Evolutionary conservation across 495 filamentous ascomycete species (phyloP).

Genomic region (Aspergillus bertholletiae): DNA sequence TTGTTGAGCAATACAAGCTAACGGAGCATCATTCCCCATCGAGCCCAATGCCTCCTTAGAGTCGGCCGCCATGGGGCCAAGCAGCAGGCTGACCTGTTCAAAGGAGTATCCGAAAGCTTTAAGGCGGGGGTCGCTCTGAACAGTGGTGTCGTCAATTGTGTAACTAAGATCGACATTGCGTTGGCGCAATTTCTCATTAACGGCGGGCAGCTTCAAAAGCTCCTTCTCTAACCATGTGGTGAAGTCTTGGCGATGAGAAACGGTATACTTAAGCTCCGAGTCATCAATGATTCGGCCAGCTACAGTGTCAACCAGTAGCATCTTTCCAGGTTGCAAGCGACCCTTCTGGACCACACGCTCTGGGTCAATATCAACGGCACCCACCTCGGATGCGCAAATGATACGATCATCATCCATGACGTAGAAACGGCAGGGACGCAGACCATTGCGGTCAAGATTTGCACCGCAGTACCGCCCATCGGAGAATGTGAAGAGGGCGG

Average conservation of each 20-base stretch:
- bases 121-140: slow-evolving; percentile 84
- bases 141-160: slow-evolving; percentile 63
- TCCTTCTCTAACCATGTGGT: slow-evolving; percentile 83
- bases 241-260: slow-evolving; percentile 84
- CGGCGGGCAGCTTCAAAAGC: slow-evolving; percentile 75
- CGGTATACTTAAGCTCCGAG: slow-evolving; percentile 84
- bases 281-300: slow-evolving; percentile 97
- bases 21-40: slow-evolving; percentile 97
- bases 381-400: slow-evolving; percentile 97
- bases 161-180: slow-evolving; percentile 60
- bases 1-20: slow-evolving; percentile 86
- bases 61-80: slow-evolving; percentile 96
- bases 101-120: slow-evolving; percentile 94
- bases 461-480: slow-evolving; percentile 98
- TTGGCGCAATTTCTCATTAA: slow-evolving; percentile 57
- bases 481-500: slow-evolving; percentile 96
- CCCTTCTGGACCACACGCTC: slow-evolving; percentile 93
- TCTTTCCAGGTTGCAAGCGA: slow-evolving; percentile 90
- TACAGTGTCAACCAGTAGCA: slow-evolving; percentile 95
- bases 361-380: slow-evolving; percentile 87
- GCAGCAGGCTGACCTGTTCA: slow-evolving; percentile 90
- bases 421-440: slow-evolving; percentile 97
- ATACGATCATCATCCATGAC: slow-evolving; percentile 98
- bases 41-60: slow-evolving; percentile 99
- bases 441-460: slow-evolving; percentile 96